phyloP scores from a whole-genome alignment of 2,329 filamentous ascomycete species.

The Dothiorella sarmentorum region DNA sequence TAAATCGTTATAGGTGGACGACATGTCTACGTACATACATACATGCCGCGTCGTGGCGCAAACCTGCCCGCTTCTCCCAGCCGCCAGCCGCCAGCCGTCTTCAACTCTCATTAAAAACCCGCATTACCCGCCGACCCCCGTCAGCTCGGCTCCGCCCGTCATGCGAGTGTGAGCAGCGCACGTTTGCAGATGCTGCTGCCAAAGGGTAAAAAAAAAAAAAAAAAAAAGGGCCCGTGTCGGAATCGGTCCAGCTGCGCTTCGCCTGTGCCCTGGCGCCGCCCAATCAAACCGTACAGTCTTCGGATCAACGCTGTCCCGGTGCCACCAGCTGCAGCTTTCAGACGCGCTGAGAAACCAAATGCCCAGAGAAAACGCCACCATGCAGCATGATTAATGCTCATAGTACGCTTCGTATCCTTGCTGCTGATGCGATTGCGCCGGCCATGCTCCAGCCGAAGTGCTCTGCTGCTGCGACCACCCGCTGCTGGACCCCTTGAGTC shows the following conservation, averaged over 20 bases:
- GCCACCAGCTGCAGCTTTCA: conserved; percentile 10
- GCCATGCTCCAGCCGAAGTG: conserved; percentile 30
- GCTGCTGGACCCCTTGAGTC: conserved; percentile 37
- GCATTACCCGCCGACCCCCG: conserved; percentile 15
- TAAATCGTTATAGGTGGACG: background rate
- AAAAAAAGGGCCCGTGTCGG: conserved; percentile 14
- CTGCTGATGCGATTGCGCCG: conserved; percentile 30
- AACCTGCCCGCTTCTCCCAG: no score
- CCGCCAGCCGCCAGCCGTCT: no score
- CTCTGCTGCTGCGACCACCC: conserved; percentile 29
- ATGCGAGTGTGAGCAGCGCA: conserved; percentile 12
- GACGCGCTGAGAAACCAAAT: conserved; percentile 9
- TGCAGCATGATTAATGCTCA: conserved; percentile 29
- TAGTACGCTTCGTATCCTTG: conserved; percentile 40
- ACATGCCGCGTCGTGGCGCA: no score
- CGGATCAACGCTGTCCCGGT: conserved; percentile 12
- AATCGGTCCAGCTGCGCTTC: conserved; percentile 9
- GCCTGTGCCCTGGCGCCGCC: background rate
- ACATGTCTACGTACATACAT: no score
- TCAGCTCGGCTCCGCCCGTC: conserved; percentile 18
- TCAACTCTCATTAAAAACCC: conserved; percentile 1
- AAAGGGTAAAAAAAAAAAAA: no score
- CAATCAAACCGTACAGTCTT: background rate
- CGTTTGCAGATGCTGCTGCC: conserved; percentile 14
- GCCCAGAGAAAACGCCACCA: conserved; percentile 9